Percentiles rank a stretch among this genome's conserved stretches.
phyloP scores from a whole-genome alignment of 805 yeast genomes.

The Metschnikowia corniflorae region DNA sequence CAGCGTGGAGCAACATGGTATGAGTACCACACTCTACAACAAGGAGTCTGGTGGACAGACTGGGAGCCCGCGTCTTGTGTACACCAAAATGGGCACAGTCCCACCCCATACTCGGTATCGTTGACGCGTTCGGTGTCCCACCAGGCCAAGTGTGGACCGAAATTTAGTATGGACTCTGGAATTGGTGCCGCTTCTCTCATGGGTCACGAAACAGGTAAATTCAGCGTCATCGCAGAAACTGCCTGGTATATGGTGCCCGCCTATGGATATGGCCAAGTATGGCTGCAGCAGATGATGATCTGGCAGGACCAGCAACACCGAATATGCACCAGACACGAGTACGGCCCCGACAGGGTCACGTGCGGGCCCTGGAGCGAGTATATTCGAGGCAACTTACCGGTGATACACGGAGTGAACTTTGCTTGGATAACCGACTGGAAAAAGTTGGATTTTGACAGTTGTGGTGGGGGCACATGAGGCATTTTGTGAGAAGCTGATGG shows the following conservation, averaged over 20 bases:
- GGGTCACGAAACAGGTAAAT: not conserved
- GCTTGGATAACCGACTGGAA: slow-evolving; percentile 7
- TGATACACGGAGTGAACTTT: slow-evolving; percentile 3
- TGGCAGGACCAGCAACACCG: slow-evolving; percentile 8
- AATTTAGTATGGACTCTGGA: not conserved
- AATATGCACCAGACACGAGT: not conserved
- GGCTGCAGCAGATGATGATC: slow-evolving; percentile 10
- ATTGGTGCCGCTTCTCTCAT: not conserved
- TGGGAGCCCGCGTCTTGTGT: slow-evolving; percentile 5
- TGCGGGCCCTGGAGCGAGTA: slow-evolving; percentile 6
- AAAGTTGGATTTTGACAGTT: slow-evolving; percentile 3
- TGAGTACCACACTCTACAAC: not conserved
- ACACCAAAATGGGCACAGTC: not conserved
- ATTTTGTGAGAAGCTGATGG: too few species aligned
- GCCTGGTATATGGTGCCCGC: slow-evolving; percentile 2
- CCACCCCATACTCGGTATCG: not conserved
- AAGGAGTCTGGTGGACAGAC: not conserved
- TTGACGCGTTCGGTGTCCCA: not conserved
- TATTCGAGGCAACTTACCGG: slow-evolving; percentile 5
- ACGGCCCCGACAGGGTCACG: not conserved
- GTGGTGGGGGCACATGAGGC: slow-evolving; percentile 10
- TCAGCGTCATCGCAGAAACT: not conserved
- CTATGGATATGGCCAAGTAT: slow-evolving; percentile 4
- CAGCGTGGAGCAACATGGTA: not conserved
- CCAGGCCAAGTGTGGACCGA: not conserved